Base-by-base conservation (phyloP, 164 flowering plant genomes). In the Platanus orientalis region DNA sequence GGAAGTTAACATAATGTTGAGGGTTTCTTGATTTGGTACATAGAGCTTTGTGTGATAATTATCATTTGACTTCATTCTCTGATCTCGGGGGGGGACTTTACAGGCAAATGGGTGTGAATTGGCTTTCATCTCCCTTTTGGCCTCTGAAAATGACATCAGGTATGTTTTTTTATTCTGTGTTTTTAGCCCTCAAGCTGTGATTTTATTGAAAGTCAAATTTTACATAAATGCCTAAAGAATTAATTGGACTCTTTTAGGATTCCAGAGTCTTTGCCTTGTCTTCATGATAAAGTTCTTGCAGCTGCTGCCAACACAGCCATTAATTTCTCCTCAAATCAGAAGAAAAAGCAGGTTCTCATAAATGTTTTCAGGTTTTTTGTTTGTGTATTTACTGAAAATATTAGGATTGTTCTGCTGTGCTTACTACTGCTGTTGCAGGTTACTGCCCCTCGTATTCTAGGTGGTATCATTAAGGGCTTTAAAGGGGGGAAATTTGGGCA, bases 221-320 rank as follows among this genome's bases (percentile, higher is more conserved):
- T 20, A 32, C 26, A 2, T 20, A 26, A 32, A 28, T 44, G 58
- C 29, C 56, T 26, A 69, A 55, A 47, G 25, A 63, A 57, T 7
- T 66, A 26, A 23, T 10, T 53, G 66, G 12, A 24, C 60, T 29
- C 25, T 53, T 57, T 25, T 65, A 92, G 98, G 81, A 79, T 72
- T 58, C 86, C 83, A 16, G 89, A 88, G 52, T 77, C 85, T 36
- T 75, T 85, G 64, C 96, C 98, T 57, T 77, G 75, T 71, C 89
- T 89, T 71, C 92, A 89, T 77, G 98, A 92, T 76, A 76, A 86
- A 75, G 91, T 88, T 65, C 84, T 92, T 71, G 95, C 90, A 57
- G 96, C 95, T 78, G 98, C 98, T 62, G 90, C 92, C 30, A 81
- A 74, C 53, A 86, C 83, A 72, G 94, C 91, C 66, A 65, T 83